phyloP scores from a whole-genome alignment of 2,329 filamentous ascomycete species.

The Colletotrichum sp. region DNA sequence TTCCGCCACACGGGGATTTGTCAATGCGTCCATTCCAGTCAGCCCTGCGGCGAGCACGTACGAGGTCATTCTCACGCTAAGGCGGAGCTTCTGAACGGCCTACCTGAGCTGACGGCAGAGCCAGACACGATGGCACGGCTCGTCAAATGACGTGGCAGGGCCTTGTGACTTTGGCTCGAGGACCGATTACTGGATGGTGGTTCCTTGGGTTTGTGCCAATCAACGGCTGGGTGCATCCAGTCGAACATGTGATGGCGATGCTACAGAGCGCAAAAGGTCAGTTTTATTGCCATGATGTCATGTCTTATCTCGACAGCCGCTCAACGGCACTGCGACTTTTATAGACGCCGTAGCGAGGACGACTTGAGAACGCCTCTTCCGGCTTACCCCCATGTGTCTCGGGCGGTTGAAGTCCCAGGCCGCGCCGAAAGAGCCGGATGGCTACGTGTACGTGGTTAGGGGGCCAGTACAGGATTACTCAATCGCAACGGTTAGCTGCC shows the following conservation, averaged over 20 bases:
- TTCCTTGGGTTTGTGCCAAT: not conserved
- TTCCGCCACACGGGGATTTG: not conserved
- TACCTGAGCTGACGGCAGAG: not conserved
- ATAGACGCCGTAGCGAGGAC: not conserved
- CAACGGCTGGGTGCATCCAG: not conserved
- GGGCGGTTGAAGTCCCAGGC: not conserved
- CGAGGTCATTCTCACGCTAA: not conserved
- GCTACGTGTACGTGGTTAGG: not conserved
- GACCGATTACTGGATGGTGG: not conserved
- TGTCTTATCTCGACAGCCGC: not conserved
- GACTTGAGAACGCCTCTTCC: not conserved
- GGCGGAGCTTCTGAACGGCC: not conserved
- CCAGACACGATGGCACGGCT: not conserved
- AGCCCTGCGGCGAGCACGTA: not conserved
- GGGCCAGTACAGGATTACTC: not conserved
- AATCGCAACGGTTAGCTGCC: not conserved
- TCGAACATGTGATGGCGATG: not conserved
- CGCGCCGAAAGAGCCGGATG: not conserved
- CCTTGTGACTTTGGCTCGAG: not conserved
- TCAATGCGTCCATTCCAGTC: not conserved
- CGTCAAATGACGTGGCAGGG: conserved; percentile 9
- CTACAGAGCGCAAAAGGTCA: not conserved
- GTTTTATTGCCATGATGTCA: not conserved
- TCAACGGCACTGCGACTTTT: not conserved
- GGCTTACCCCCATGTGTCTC: not conserved